phyloP scores from a whole-genome alignment of 2,329 filamentous ascomycete species.

The Periconia digitata region DNA sequence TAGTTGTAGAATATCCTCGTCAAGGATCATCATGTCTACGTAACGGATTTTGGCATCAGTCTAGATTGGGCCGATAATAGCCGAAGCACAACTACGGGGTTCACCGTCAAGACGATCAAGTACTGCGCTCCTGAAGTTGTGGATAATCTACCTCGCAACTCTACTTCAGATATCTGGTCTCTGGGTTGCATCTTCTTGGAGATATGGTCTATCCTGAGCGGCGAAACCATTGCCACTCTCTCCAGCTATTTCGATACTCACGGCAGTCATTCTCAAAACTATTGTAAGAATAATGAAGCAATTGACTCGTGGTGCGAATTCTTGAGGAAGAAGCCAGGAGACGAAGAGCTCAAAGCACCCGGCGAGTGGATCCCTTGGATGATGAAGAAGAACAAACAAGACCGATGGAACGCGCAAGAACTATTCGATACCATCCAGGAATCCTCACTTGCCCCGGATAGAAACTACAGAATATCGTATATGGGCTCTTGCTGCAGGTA shows the following conservation, averaged over 20 bases:
- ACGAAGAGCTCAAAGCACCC: constrained; percentile 3
- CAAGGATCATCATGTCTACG: constrained; percentile 13
- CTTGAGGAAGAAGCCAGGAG: not conserved
- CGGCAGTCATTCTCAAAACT: not conserved
- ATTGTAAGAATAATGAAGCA: constrained; percentile 1
- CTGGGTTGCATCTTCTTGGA: constrained; percentile 19
- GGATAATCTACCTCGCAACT: constrained; percentile 10
- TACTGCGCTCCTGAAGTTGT: constrained; percentile 19
- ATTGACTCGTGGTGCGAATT: not conserved
- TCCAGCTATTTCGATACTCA: constrained; percentile 2
- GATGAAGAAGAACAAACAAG: not conserved
- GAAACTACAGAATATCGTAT: too few relatives aligned
- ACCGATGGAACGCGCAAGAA: constrained; percentile 3
- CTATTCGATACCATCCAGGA: constrained; percentile 1
- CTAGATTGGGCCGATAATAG: constrained; percentile 11
- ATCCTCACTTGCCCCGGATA: constrained; percentile 1
- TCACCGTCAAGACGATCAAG: constrained; percentile 4
- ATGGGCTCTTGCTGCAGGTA: constrained; percentile 2
- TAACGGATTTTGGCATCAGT: constrained; percentile 32
- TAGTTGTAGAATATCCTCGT: constrained; percentile 30
- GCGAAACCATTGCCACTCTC: not conserved
- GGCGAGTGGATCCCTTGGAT: constrained; percentile 1
- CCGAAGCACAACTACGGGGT: constrained; percentile 10
- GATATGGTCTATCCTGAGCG: constrained; percentile 6
- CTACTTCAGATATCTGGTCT: constrained; percentile 16